Percentiles rank a stretch among this genome's conserved stretches.
These are phyloP conservation scores for Ophiostoma perfectum DNA, from an alignment of 2,329 filamentous ascomycete genomes.

Conservation along the genomic window DNA sequence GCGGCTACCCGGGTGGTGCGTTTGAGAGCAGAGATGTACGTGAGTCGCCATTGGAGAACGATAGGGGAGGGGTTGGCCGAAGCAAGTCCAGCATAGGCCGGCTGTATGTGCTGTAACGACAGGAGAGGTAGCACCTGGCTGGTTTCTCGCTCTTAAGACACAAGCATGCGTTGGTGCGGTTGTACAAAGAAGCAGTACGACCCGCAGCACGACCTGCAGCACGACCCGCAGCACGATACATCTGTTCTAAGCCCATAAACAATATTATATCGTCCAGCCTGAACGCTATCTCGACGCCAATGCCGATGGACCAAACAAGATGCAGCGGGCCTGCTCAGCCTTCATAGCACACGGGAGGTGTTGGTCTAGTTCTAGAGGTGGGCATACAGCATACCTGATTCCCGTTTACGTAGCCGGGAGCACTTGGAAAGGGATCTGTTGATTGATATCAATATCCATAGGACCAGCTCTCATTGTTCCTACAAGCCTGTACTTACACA, in stretches of 20 bases:
- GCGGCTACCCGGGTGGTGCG: constrained; percentile 17
- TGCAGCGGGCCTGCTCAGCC: too few relatives aligned
- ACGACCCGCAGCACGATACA: background rate
- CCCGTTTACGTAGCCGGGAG: too few relatives aligned
- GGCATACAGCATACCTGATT: too few relatives aligned
- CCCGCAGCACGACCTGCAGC: background rate
- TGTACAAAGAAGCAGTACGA: background rate
- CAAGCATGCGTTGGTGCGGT: background rate
- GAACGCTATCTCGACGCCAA: too few relatives aligned
- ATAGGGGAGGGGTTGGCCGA: too few relatives aligned
- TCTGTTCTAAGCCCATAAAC: background rate
- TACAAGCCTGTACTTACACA: background rate
- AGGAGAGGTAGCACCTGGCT: background rate
- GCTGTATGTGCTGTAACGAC: background rate
- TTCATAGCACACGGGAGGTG: too few relatives aligned
- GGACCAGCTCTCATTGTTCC: background rate
- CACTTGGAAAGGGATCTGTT: too few relatives aligned
- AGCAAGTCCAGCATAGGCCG: background rate
- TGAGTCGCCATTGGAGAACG: too few relatives aligned
- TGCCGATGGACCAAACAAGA: too few relatives aligned
- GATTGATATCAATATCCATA: background rate
- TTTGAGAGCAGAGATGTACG: background rate
- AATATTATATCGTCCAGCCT: background rate
- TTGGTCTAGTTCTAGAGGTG: too few relatives aligned
- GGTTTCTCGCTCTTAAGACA: background rate